A percentile compares a stretch with the other conserved stretches of the same genome.
phyloP scores from a whole-genome alignment of 331 rosid genomes.

The Stylosanthes scabra region DNA sequence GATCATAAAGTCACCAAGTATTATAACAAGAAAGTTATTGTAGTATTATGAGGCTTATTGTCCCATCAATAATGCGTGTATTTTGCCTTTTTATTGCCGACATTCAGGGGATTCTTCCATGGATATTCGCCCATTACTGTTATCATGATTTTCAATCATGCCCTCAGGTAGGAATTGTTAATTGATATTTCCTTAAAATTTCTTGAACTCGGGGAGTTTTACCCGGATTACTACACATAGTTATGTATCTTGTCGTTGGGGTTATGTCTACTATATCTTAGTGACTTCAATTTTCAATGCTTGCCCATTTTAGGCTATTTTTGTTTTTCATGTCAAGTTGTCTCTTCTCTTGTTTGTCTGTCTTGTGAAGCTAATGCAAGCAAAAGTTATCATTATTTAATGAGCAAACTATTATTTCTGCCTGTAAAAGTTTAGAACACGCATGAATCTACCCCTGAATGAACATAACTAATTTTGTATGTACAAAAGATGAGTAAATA shows the following conservation, averaged over 20 bases:
- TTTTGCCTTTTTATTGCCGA: slow-evolving; percentile 33
- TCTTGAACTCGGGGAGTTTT: slow-evolving; percentile 32
- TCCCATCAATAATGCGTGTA: slow-evolving; percentile 24
- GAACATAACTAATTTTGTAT: too few species aligned
- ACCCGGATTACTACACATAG: slow-evolving; percentile 13
- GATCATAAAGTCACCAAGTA: slow-evolving; percentile 14
- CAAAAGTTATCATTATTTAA: slow-evolving; percentile 16
- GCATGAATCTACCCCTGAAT: too few species aligned
- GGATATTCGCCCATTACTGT: slow-evolving; percentile 90
- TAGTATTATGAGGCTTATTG: slow-evolving; percentile 21
- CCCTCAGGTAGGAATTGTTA: slow-evolving; percentile 72
- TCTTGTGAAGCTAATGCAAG: slow-evolving; percentile 11
- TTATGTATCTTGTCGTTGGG: slow-evolving; percentile 28
- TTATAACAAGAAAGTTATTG: background rate
- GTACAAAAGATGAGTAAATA: too few species aligned
- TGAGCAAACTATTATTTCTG: too few species aligned
- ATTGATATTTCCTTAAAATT: slow-evolving; percentile 23
- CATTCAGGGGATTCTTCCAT: slow-evolving; percentile 90
- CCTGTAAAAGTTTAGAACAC: too few species aligned
- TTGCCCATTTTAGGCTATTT: slow-evolving; percentile 19
- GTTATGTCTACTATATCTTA: slow-evolving; percentile 8
- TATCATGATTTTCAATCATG: slow-evolving; percentile 95
- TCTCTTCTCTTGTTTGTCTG: background rate
- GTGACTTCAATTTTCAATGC: slow-evolving; percentile 27
- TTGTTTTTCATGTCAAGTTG: slow-evolving; percentile 7